These are phyloP conservation scores for Phytophthora ramorum DNA, from an alignment of 352 stramenopile species.

Conservation along the genomic window DNA sequence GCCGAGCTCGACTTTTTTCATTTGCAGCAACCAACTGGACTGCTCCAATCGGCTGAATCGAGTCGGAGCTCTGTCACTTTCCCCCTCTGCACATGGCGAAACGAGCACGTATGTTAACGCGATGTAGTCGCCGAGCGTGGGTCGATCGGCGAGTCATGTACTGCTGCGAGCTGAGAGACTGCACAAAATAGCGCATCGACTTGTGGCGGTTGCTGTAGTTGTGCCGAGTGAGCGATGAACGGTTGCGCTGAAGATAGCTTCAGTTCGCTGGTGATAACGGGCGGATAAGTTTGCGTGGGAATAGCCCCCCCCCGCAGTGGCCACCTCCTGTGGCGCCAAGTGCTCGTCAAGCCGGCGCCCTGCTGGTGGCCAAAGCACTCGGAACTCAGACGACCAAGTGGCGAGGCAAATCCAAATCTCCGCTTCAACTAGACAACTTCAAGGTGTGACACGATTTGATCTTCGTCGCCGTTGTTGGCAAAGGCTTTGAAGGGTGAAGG, in stretches of 20 bases:
- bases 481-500: slow-evolving; percentile 8
- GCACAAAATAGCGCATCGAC: too few species aligned
- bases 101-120: slow-evolving; percentile 8
- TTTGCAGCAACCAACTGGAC: slow-evolving; percentile 35
- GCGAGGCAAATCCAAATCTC: slow-evolving; percentile 5
- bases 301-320: background rate
- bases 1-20: slow-evolving; percentile 12
- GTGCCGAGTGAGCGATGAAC: background rate
- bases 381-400: background rate
- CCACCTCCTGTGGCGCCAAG: background rate
- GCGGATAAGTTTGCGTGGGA: slow-evolving; percentile 22
- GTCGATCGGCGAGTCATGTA: slow-evolving; percentile 1
- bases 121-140: background rate
- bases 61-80: slow-evolving; percentile 25
- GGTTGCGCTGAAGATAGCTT: slow-evolving; percentile 11
- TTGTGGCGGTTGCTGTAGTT: background rate
- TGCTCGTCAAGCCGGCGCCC: background rate
- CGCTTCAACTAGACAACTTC: slow-evolving; percentile 25
- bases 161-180: background rate
- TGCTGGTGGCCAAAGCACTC: background rate
- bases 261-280: slow-evolving; percentile 15
- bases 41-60: slow-evolving; percentile 21
- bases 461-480: slow-evolving; percentile 21
- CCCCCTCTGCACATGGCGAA: slow-evolving; percentile 16
- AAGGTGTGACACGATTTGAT: slow-evolving; percentile 28